Conservation (phyloP, 805 yeast genomes). For the Candida dajiaensis region DNA sequence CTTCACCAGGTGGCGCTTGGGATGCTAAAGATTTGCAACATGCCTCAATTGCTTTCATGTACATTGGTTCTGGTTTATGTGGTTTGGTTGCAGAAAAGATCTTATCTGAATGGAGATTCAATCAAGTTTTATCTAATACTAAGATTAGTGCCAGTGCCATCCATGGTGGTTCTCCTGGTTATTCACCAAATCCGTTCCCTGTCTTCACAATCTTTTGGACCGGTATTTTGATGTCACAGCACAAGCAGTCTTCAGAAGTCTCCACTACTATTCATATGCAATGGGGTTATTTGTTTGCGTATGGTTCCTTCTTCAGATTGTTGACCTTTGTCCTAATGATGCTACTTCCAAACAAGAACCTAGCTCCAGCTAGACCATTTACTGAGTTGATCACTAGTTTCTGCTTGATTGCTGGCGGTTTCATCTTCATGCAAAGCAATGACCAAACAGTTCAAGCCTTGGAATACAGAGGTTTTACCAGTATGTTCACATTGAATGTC, state of each 20-base stretch:
- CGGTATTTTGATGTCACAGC: constrained; percentile 92
- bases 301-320: constrained; percentile 74
- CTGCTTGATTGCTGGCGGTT: constrained; percentile 80
- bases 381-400: constrained; percentile 81
- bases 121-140: constrained; percentile 30
- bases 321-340: constrained; percentile 53
- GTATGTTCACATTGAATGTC: constrained; percentile 88
- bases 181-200: constrained; percentile 92
- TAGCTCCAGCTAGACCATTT: constrained; percentile 64
- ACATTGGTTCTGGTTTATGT: constrained; percentile 86
- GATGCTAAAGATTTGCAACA: constrained; percentile 87
- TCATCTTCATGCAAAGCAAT: constrained; percentile 87
- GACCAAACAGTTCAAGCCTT: constrained; percentile 79
- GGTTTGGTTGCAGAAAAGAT: constrained; percentile 79
- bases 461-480: constrained; percentile 75
- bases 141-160: constrained; percentile 23
- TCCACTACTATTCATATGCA: constrained; percentile 81
- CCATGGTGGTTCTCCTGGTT: constrained; percentile 57
- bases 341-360: constrained; percentile 34
- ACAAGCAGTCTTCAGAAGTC: constrained; percentile 73
- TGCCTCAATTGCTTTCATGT: constrained; percentile 86
- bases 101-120: constrained; percentile 54
- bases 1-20: constrained; percentile 77
- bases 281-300: constrained; percentile 87
- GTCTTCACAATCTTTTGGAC: constrained; percentile 93